Evolutionary conservation across 2,329 filamentous ascomycete species (phyloP).

Genomic region (Diaporthe eres): DNA sequence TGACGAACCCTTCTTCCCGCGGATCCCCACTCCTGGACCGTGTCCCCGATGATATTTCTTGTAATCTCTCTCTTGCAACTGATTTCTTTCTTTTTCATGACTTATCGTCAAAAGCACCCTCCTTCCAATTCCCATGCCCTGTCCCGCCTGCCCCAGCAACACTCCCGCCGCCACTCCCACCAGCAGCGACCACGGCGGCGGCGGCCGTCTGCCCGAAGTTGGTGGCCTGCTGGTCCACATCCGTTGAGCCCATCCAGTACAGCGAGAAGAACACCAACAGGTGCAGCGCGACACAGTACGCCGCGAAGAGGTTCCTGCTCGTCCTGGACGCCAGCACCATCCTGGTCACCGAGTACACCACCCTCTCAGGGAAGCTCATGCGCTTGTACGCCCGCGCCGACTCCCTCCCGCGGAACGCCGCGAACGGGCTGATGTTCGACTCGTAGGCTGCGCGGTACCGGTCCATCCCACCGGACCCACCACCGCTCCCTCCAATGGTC

Average conservation of each 20-base stretch:
- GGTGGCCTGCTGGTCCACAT: slow-evolving; percentile 74
- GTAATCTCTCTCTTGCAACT: not conserved
- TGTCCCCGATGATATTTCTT: not conserved
- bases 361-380: slow-evolving; percentile 91
- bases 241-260: slow-evolving; percentile 83
- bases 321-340: slow-evolving; percentile 91
- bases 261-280: slow-evolving; percentile 88
- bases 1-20: not conserved
- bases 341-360: slow-evolving; percentile 90
- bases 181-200: slow-evolving; percentile 60
- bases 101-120: slow-evolving; percentile 67
- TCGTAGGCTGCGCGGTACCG: slow-evolving; percentile 95
- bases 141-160: slow-evolving; percentile 50
- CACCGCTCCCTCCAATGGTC: slow-evolving; percentile 67
- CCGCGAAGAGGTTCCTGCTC: slow-evolving; percentile 93
- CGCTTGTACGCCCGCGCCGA: slow-evolving; percentile 90
- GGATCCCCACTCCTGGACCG: not conserved
- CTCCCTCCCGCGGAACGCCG: slow-evolving; percentile 94
- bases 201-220: slow-evolving; percentile 65
- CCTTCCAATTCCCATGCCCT: slow-evolving; percentile 64
- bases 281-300: slow-evolving; percentile 91
- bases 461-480: slow-evolving; percentile 73
- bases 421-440: slow-evolving; percentile 94
- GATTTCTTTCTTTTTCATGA: slow-evolving; percentile 1
- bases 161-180: slow-evolving; percentile 53